phyloP scores from a whole-genome alignment of 805 yeast genomes.

The Deakozyma indianensis region DNA sequence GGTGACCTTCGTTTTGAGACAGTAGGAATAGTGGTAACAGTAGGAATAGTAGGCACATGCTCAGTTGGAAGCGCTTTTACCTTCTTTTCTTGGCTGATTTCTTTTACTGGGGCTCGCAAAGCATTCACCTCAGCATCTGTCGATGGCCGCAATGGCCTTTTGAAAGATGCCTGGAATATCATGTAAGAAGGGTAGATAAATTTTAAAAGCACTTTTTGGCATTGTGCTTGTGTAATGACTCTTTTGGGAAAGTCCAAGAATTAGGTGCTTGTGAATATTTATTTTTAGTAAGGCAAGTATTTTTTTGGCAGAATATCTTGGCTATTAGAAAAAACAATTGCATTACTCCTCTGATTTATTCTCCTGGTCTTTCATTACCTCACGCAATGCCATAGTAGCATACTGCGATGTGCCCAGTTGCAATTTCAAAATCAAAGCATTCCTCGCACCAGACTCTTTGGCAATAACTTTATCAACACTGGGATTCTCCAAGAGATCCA shows the following conservation, averaged over 20 bases:
- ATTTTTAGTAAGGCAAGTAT: no score
- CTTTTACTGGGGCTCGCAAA: not conserved
- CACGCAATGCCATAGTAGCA: conserved; percentile 96
- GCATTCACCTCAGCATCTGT: not conserved
- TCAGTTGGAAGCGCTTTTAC: no score
- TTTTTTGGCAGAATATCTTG: no score
- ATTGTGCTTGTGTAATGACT: no score
- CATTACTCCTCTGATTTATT: conserved; percentile 36
- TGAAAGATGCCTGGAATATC: not conserved
- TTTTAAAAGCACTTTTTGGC: no score
- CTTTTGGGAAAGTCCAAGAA: no score
- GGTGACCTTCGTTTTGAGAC: conserved; percentile 6
- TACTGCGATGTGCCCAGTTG: conserved; percentile 76
- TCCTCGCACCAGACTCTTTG: conserved; percentile 29
- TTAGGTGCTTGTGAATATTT: no score
- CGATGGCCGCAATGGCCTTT: not conserved
- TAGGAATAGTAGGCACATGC: no score
- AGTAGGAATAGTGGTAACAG: no score
- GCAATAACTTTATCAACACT: conserved; percentile 17
- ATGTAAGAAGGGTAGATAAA: not conserved
- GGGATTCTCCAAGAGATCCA: conserved; percentile 33
- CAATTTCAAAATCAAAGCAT: conserved; percentile 63
- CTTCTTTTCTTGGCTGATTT: no score
- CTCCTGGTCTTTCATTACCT: conserved; percentile 45
- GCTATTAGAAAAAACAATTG: no score